phyloP scores from a whole-genome alignment of 305 asterid genomes.

The Solanum hybrid region DNA sequence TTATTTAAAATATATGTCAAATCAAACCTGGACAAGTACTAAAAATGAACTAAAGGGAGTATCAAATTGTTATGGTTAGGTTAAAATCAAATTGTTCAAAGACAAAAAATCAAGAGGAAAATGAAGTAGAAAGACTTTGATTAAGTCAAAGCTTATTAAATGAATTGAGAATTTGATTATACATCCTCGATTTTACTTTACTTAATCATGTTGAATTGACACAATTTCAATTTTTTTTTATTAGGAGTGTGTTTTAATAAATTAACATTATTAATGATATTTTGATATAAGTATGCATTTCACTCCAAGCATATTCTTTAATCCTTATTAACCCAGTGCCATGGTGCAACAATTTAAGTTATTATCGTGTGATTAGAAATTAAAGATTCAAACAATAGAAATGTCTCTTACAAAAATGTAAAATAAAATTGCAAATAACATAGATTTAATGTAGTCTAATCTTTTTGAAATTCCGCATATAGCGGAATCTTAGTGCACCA shows the following conservation, averaged over 20 bases:
- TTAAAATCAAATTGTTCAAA: no score
- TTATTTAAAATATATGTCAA: no score
- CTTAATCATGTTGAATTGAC: neutral
- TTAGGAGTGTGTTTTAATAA: neutral
- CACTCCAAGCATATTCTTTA: no score
- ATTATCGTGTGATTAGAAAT: no score
- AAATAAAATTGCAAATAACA: neutral
- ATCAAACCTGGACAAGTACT: fast-evolving
- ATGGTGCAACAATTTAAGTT: neutral
- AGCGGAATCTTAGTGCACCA: neutral
- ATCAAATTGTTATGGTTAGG: neutral
- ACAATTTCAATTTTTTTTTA: no score
- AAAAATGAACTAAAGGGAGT: no score
- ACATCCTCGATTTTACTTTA: no score
- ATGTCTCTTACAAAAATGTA: neutral
- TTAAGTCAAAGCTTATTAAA: neutral
- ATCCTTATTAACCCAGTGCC: neutral
- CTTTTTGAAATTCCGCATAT: no score
- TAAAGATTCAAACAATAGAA: no score
- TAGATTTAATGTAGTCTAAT: no score
- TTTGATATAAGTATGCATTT: neutral
- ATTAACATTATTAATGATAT: no score
- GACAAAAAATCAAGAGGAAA: no score
- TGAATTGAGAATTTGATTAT: neutral
- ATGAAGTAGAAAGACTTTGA: neutral